Evolutionary conservation across 345 rosid genomes (phyloP).

Genomic region (Boechera retrofracta): DNA sequence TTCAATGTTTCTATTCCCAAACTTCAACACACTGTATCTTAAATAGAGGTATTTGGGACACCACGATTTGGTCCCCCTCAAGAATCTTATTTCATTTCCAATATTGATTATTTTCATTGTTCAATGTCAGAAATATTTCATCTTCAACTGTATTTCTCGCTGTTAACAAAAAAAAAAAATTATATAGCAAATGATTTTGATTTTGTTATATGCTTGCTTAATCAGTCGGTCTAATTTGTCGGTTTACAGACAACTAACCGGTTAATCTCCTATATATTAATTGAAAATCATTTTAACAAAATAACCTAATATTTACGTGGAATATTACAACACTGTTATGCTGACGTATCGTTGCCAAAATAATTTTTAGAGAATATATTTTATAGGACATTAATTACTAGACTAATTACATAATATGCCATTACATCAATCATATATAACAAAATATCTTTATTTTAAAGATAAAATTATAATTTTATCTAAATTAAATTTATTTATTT

Average conservation of each 20-base stretch:
- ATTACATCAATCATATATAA: too few species aligned
- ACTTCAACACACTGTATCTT: slow-evolving; percentile 39
- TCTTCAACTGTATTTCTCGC: not conserved
- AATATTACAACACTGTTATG: too few species aligned
- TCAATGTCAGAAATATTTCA: slow-evolving; percentile 15
- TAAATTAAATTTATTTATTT: too few species aligned
- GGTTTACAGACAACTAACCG: not conserved
- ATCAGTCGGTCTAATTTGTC: not conserved
- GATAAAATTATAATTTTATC: too few species aligned
- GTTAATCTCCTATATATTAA: not conserved
- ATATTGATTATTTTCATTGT: slow-evolving; percentile 37
- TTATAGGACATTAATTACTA: too few species aligned
- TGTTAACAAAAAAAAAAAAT: not conserved
- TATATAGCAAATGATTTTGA: not conserved
- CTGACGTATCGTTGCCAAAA: too few species aligned
- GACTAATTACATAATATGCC: too few species aligned
- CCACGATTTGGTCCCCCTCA: slow-evolving; percentile 44
- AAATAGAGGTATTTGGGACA: slow-evolving; percentile 34
- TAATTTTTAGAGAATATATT: too few species aligned
- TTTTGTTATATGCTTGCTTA: slow-evolving; percentile 1
- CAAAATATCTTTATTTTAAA: too few species aligned
- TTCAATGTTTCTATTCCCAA: slow-evolving; percentile 44
- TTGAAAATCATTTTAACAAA: too few species aligned
- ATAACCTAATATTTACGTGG: too few species aligned
- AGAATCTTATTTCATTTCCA: slow-evolving; percentile 31